Conservation (phyloP, 805 yeast genomes). For the Cephaloascus fragrans region DNA sequence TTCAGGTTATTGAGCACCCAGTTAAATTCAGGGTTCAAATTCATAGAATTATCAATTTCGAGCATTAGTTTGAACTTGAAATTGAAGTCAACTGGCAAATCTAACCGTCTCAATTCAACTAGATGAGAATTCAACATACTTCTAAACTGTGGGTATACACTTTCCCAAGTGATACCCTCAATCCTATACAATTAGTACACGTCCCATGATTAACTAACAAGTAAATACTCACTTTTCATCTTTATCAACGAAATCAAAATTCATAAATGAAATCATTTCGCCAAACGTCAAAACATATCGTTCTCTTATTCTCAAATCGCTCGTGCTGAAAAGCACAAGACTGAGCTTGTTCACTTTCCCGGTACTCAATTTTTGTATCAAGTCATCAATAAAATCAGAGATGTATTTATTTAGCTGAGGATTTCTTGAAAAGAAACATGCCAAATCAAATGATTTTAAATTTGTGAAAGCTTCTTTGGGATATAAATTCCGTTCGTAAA, state of each 20-base stretch:
- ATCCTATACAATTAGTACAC: conserved; percentile 12
- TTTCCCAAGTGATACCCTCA: conserved; percentile 18
- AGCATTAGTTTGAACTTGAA: conserved; percentile 10
- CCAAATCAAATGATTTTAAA: conserved; percentile 30
- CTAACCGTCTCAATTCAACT: conserved; percentile 16
- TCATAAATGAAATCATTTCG: conserved; percentile 16
- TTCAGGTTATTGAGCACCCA: too few species aligned
- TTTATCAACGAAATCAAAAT: conserved; percentile 1
- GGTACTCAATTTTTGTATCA: conserved; percentile 10
- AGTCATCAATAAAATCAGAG: conserved; percentile 21
- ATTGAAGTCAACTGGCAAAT: too few species aligned
- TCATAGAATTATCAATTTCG: not conserved
- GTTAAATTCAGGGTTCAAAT: not conserved
- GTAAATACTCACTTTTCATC: not conserved
- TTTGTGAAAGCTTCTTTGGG: conserved; percentile 38
- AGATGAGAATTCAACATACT: conserved; percentile 19
- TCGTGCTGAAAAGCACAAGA: conserved; percentile 25
- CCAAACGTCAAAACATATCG: conserved; percentile 27
- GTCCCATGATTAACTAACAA: not conserved
- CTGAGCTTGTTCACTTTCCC: conserved; percentile 20
- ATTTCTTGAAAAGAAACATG: conserved; percentile 31
- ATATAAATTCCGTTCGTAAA: conserved; percentile 45
- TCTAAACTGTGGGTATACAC: conserved; percentile 19
- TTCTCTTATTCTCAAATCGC: conserved; percentile 18
- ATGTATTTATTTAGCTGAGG: conserved; percentile 38